Conservation (phyloP, 148 eudicot genomes). For the Spergularia marina region DNA sequence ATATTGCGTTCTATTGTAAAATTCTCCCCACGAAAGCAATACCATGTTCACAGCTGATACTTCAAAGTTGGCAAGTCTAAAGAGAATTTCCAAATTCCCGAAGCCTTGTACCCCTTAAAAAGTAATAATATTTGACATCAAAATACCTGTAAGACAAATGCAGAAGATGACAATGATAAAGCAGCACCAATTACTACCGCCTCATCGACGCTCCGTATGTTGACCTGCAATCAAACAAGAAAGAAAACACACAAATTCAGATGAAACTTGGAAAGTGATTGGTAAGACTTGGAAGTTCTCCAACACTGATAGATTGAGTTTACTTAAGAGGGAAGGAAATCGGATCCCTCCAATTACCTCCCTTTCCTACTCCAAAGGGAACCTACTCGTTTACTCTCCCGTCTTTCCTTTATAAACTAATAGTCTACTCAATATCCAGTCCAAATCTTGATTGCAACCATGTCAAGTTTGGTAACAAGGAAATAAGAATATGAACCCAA, state of each 20-base stretch:
- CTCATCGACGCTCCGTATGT: slow-evolving; percentile 92
- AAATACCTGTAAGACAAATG: slow-evolving; percentile 94
- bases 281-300: background rate
- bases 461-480: background rate
- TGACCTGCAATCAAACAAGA: slow-evolving; percentile 52
- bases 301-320: no score
- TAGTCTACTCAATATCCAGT: background rate
- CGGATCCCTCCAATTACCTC: no score
- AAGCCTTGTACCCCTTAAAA: background rate
- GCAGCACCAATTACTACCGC: slow-evolving; percentile 98
- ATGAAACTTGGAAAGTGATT: background rate
- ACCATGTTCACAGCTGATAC: background rate
- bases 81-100: background rate
- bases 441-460: background rate
- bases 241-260: background rate
- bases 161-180: slow-evolving; percentile 92
- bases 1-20: no score
- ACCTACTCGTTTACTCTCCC: background rate
- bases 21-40: background rate
- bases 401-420: background rate
- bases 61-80: background rate
- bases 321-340: no score
- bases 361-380: no score
- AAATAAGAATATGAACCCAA: slow-evolving; percentile 3
- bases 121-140: background rate